Base-by-base conservation (phyloP, 2,329 filamentous ascomycete genomes). In the Colletotrichum eleusines region DNA sequence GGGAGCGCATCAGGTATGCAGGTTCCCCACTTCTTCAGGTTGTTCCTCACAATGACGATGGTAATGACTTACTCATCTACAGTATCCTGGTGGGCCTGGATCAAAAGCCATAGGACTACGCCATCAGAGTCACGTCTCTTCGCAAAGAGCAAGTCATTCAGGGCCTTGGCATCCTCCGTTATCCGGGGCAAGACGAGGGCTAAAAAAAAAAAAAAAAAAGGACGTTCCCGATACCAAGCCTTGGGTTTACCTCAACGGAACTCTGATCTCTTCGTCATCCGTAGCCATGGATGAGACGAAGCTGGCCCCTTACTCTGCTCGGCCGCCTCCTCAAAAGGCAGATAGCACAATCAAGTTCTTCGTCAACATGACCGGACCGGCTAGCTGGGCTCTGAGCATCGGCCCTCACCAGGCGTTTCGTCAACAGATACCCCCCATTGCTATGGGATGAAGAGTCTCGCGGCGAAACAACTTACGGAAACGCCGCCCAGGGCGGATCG, bases 331-430 rank as follows among this genome's bases (percentile, higher is more conserved):
- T 11, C 50, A 63, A 1, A 67, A 62, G 42, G 40, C 67, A 20
- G 67, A 70, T 18, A 67, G 51, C 35, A 67, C 57, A 16, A 38
- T 70, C 40, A 67, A 42, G 50, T 70, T 70, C 57, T 70, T 70
- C 28, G 63, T 70, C n/a, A 70, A 70, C 42, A 70, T 67, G 67
- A 70, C 63, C 4, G 63, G 63, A 7, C 67, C 63, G n/a, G 57
- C 57, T 35, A 67, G 55, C 26, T 70, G 67, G 67, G 63, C 63
- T 12, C 18, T 67, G 35, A 70, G 62, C n/a, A 67, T 70, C 6
- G 63, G 63, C 7, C 67, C 67, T 23, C 67, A 62, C 12, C 63
- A 70, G 18, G 57, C 67, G 6, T 70, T 70, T 51, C 67, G 63
- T 20, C 67, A 70, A 50, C 67, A 70, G 50, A 12, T 70, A 1